Evolutionary conservation across 2,329 filamentous ascomycete genomes (phyloP).

Genomic region (Colletotrichum brevisporum): DNA sequence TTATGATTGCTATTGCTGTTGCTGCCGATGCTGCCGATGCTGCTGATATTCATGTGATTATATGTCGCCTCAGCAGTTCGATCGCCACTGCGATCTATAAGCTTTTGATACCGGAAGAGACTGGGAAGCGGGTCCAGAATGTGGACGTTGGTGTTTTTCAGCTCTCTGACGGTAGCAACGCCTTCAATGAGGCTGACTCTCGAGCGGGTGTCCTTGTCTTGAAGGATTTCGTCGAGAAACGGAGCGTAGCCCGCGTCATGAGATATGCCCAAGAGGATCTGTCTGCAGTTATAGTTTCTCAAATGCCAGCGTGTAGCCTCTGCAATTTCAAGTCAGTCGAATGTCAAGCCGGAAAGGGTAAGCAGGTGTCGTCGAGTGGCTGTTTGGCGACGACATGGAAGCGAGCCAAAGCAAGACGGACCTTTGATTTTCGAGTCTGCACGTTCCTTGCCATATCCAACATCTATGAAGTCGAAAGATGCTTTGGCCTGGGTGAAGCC

Average conservation of each 20-base stretch:
- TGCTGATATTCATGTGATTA: too few species aligned
- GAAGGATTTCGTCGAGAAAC: conserved; percentile 69
- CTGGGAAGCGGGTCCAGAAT: conserved; percentile 61
- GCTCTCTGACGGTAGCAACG: conserved; percentile 63
- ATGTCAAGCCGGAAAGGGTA: not conserved
- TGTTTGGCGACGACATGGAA: not conserved
- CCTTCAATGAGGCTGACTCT: conserved; percentile 70
- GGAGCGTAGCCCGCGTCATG: conserved; percentile 73
- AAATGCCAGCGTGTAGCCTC: conserved; percentile 70
- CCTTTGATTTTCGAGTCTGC: conserved; percentile 74
- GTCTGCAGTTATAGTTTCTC: conserved; percentile 72
- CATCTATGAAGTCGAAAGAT: conserved; percentile 75
- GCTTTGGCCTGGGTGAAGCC: conserved; percentile 73
- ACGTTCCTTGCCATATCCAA: conserved; percentile 71
- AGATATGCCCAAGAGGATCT: conserved; percentile 73
- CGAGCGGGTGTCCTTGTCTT: conserved; percentile 57
- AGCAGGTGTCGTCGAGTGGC: too few species aligned
- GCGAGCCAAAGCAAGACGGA: conserved; percentile 47
- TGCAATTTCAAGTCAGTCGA: conserved; percentile 45
- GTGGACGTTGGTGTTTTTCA: conserved; percentile 61
- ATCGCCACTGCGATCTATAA: conserved; percentile 54
- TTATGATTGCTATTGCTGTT: not conserved
- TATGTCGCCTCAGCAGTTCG: conserved; percentile 36
- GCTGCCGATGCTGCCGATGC: too few species aligned
- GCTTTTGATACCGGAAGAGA: conserved; percentile 69